Evolutionary conservation across 108 stramenopile species (phyloP).

Genomic region (Fragilariopsis cylindrus): DNA sequence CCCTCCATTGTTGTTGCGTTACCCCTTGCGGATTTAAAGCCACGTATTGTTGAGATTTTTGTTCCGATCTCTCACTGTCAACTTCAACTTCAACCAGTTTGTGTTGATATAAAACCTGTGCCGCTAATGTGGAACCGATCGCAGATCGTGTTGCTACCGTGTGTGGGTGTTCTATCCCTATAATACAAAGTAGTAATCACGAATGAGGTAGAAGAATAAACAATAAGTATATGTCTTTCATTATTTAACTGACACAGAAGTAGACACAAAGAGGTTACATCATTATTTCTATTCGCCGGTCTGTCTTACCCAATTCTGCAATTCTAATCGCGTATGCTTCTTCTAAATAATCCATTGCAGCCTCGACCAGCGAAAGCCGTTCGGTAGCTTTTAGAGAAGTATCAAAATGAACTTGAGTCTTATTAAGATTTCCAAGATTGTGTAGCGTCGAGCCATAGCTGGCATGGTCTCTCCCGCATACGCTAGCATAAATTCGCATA

Average conservation of each 20-base stretch:
- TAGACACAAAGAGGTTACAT: too few relatives aligned
- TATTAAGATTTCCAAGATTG: slow-evolving; percentile 81
- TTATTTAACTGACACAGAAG: too few relatives aligned
- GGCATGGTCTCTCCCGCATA: slow-evolving; percentile 81
- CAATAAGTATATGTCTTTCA: too few relatives aligned
- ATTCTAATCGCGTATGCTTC: slow-evolving; percentile 75
- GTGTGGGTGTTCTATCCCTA: slow-evolving; percentile 57
- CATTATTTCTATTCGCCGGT: too few relatives aligned
- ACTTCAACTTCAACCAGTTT: slow-evolving; percentile 31
- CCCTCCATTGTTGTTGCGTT: slow-evolving; percentile 69
- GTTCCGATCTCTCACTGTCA: not conserved
- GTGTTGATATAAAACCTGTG: slow-evolving; percentile 65
- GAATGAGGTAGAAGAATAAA: too few relatives aligned
- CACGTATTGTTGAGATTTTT: slow-evolving; percentile 26
- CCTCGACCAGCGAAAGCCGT: slow-evolving; percentile 69
- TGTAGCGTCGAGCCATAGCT: slow-evolving; percentile 75
- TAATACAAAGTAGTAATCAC: too few relatives aligned
- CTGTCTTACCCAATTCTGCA: slow-evolving; percentile 54
- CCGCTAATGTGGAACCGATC: slow-evolving; percentile 68
- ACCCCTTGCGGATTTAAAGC: slow-evolving; percentile 36
- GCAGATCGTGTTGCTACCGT: slow-evolving; percentile 68
- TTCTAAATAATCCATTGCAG: slow-evolving; percentile 72
- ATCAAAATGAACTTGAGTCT: slow-evolving; percentile 65
- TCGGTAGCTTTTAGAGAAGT: slow-evolving; percentile 64
- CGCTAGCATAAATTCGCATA: slow-evolving; percentile 63